Evolutionary conservation across 2,329 filamentous ascomycete genomes (phyloP).

Genomic region (Coniella lustricola): DNA sequence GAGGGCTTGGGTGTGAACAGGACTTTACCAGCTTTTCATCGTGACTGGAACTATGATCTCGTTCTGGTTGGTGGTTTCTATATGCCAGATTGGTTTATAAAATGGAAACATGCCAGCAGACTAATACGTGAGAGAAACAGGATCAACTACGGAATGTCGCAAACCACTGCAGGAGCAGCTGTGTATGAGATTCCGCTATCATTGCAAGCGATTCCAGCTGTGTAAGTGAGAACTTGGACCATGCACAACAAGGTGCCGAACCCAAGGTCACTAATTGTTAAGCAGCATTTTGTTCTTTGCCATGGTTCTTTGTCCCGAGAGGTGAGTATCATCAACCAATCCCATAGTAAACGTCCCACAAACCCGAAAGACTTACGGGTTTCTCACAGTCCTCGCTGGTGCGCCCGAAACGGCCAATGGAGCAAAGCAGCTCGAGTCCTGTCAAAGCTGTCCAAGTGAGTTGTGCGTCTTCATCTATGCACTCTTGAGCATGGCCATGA

Average conservation of each 20-base stretch:
- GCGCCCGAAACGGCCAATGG: slow-evolving; percentile 61
- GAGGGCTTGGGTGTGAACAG: slow-evolving; percentile 16
- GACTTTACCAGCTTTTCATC: slow-evolving; percentile 45
- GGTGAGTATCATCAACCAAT: slow-evolving; percentile 19
- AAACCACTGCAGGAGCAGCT: slow-evolving; percentile 39
- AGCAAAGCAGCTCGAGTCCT: slow-evolving; percentile 53
- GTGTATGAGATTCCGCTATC: slow-evolving; percentile 56
- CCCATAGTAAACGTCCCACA: background rate
- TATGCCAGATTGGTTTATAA: too few species aligned
- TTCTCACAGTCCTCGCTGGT: slow-evolving; percentile 53
- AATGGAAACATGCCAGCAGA: too few species aligned
- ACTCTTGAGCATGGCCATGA: too few species aligned
- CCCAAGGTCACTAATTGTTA: background rate
- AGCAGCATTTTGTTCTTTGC: slow-evolving; percentile 44
- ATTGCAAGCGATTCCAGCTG: slow-evolving; percentile 57
- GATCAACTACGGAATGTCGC: slow-evolving; percentile 47
- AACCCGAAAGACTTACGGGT: background rate
- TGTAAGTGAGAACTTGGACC: slow-evolving; percentile 32
- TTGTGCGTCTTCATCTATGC: too few species aligned
- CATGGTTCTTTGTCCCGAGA: slow-evolving; percentile 53
- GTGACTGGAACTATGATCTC: slow-evolving; percentile 36
- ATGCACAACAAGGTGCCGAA: too few species aligned
- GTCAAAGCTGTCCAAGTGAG: slow-evolving; percentile 38
- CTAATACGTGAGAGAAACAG: slow-evolving; percentile 37
- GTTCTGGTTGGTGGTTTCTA: slow-evolving; percentile 30